Conservation (phyloP, 139 green algal genomes). For the Tetradesmus lagerheimii region DNA sequence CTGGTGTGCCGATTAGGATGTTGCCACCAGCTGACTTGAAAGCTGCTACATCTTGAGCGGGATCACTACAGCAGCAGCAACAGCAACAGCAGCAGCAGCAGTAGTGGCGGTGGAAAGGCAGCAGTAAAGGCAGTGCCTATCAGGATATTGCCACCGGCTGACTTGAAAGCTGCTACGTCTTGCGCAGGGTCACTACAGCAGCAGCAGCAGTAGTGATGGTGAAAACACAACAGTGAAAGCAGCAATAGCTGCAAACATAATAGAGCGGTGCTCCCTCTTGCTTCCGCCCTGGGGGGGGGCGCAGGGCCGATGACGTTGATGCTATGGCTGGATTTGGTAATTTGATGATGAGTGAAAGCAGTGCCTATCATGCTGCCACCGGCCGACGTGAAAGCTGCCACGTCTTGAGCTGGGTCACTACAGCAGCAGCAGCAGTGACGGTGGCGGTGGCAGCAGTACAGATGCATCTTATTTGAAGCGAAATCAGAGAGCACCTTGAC, state of each 20-base stretch:
- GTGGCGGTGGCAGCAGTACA: too few species aligned
- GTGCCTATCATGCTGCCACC: conserved; percentile 92
- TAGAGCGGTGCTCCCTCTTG: too few species aligned
- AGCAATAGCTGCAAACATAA: too few species aligned
- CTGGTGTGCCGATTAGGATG: conserved; percentile 95
- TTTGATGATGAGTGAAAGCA: too few species aligned
- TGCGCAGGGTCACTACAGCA: conserved; percentile 69
- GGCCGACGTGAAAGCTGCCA: conserved; percentile 68
- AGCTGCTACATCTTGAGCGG: conserved; percentile 69
- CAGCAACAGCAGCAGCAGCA: conserved; percentile 18
- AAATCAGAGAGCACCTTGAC: conserved; percentile 43
- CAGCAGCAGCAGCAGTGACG: too few species aligned
- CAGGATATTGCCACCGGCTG: conserved; percentile 81
- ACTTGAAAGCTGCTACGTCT: conserved; percentile 79
- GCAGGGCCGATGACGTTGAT: too few species aligned
- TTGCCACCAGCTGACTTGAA: conserved; percentile 76
- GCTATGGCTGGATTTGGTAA: too few species aligned
- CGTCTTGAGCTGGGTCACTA: conserved; percentile 78
- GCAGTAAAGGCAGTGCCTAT: conserved; percentile 81
- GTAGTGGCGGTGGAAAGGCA: conserved; percentile 6
- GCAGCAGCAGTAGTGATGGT: conserved; percentile 2
- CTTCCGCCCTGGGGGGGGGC: too few species aligned
- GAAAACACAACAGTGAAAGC: not conserved
- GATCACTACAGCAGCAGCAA: conserved; percentile 65
- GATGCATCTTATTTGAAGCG: too few species aligned